These are phyloP conservation scores for Graphiopsis chlorocephala DNA, from an alignment of 2,329 filamentous ascomycete genomes.

Conservation along the genomic window DNA sequence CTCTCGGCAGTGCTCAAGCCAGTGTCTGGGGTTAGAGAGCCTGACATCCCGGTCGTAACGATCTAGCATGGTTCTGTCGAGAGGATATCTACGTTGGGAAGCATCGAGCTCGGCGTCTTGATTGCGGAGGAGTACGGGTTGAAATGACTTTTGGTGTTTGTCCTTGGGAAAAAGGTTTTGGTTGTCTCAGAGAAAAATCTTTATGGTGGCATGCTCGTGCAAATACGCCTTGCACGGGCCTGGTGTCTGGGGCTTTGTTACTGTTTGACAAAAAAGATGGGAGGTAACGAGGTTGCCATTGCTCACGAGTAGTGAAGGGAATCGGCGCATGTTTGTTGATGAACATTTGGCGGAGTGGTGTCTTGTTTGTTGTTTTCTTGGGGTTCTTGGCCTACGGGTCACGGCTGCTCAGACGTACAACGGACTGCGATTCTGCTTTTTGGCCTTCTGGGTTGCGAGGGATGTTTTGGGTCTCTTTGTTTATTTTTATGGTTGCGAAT, in stretches of 20 bases:
- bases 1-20: slow-evolving; percentile 64
- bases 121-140: slow-evolving; percentile 3
- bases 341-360: slow-evolving; percentile 2
- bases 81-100: neutral
- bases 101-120: slow-evolving; percentile 1
- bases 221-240: neutral
- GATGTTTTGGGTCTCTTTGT: neutral
- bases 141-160: slow-evolving; percentile 10
- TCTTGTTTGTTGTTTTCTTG: neutral
- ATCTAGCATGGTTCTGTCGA: slow-evolving; percentile 4
- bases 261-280: slow-evolving; percentile 4
- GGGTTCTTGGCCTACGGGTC: neutral
- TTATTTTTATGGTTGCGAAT: slow-evolving; percentile 11
- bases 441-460: slow-evolving; percentile 1
- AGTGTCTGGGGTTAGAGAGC: slow-evolving; percentile 81
- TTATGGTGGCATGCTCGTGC: slow-evolving; percentile 9
- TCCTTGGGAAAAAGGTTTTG: neutral
- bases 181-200: neutral
- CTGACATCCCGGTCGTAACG: neutral
- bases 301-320: neutral
- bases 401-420: slow-evolving; percentile 3
- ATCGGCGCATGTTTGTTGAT: slow-evolving; percentile 6
- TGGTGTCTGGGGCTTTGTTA: slow-evolving; percentile 12
- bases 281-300: slow-evolving; percentile 4
- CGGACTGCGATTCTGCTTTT: slow-evolving; percentile 6